phyloP scores from a whole-genome alignment of 345 rosid genomes.

The Populus pruinosa region DNA sequence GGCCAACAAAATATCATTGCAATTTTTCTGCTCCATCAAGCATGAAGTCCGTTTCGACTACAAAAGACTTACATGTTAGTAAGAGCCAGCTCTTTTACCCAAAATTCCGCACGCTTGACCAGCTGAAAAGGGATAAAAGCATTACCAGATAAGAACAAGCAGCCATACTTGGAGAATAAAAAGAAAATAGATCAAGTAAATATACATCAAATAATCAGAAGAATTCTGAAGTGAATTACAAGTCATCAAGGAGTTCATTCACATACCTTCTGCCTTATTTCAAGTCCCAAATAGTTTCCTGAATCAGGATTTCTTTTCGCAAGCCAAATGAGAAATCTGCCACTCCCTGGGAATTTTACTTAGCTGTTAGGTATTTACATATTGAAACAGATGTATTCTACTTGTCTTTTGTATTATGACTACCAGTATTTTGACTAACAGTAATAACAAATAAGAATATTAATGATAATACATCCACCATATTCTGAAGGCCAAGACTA shows the following conservation, averaged over 20 bases:
- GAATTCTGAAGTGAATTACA: slow-evolving; percentile 24
- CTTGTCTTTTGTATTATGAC: background rate
- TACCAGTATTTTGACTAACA: background rate
- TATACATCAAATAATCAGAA: slow-evolving; percentile 29
- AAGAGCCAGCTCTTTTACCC: slow-evolving; percentile 76
- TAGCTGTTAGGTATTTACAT: slow-evolving; percentile 9
- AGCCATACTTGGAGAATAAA: background rate
- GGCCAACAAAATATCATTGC: slow-evolving; percentile 1
- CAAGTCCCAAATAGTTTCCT: slow-evolving; percentile 80
- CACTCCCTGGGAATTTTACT: slow-evolving; percentile 60
- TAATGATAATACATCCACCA: background rate
- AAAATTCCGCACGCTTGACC: slow-evolving; percentile 70
- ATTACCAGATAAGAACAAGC: slow-evolving; percentile 11
- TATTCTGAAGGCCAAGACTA: background rate
- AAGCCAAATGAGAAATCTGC: slow-evolving; percentile 89
- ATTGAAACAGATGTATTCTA: background rate
- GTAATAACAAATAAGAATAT: too few species aligned
- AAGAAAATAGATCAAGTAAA: slow-evolving; percentile 1
- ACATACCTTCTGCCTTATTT: slow-evolving; percentile 79
- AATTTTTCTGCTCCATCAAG: background rate
- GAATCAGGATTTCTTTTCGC: slow-evolving; percentile 55
- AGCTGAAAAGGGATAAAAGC: slow-evolving; percentile 47
- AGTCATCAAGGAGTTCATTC: slow-evolving; percentile 26
- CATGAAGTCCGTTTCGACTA: background rate
- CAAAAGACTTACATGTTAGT: slow-evolving; percentile 55